Percentiles rank a stretch among this genome's conserved stretches.
Conservation (phyloP, 768 basidiomycete species). For the Termitomyces sp. region DNA sequence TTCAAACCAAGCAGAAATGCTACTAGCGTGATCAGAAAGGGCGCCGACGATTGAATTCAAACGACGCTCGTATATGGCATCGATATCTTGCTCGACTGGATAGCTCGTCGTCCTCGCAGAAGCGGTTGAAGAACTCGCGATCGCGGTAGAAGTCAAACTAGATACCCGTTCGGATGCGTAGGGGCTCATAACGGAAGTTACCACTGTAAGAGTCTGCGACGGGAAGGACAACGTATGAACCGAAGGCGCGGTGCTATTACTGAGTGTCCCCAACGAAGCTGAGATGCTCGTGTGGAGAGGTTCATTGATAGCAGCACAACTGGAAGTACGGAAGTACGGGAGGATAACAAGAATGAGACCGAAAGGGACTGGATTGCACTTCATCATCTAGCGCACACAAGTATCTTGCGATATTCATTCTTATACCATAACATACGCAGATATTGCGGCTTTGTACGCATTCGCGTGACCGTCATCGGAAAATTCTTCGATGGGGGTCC, state of each 20-base stretch:
- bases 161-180: background rate
- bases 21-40: slow-evolving; percentile 26
- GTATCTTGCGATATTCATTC: background rate
- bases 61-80: slow-evolving; percentile 34
- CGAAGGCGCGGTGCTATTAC: background rate
- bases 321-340: background rate
- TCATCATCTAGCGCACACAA: background rate
- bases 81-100: slow-evolving; percentile 28
- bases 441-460: background rate
- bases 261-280: background rate
- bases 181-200: background rate
- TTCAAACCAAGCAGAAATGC: slow-evolving; percentile 15
- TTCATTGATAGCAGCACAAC: slow-evolving; percentile 1
- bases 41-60: slow-evolving; percentile 41
- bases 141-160: background rate
- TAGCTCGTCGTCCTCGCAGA: slow-evolving; percentile 13
- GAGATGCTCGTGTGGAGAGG: background rate
- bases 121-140: background rate
- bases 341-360: background rate
- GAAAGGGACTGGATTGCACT: background rate
- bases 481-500: background rate
- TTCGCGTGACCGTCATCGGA: background rate
- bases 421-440: background rate
- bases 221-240: background rate
- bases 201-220: background rate